Evolutionary conservation across 2,329 filamentous ascomycete genomes (phyloP).

Genomic region (Parafenestella ontariensis): DNA sequence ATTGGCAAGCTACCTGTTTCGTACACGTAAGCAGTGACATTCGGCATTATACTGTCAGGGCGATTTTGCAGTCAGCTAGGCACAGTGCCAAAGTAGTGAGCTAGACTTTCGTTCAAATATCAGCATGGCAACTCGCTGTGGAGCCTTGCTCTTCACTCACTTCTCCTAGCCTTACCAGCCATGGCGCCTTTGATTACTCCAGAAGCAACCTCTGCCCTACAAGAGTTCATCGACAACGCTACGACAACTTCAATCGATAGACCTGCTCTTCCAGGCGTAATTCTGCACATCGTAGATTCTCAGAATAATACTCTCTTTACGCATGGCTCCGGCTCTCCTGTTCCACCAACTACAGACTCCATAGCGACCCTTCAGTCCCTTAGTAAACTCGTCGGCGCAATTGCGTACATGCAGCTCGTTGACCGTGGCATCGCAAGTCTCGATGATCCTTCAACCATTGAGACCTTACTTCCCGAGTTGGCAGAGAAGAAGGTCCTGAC

Average conservation of each 20-base stretch:
- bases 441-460: constrained; percentile 24
- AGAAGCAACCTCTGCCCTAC: constrained; percentile 2
- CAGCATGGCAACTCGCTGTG: neutral
- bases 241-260: constrained; percentile 3
- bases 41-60: neutral
- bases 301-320: constrained; percentile 25
- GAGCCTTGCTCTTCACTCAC: neutral
- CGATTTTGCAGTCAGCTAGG: neutral
- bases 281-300: constrained; percentile 27
- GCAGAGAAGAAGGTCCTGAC: constrained; percentile 25
- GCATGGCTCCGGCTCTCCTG: constrained; percentile 17
- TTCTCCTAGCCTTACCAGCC: neutral
- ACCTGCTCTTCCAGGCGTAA: constrained; percentile 19
- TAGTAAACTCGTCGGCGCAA: constrained; percentile 33
- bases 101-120: neutral
- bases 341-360: constrained; percentile 16
- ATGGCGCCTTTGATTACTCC: constrained; percentile 15
- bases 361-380: constrained; percentile 26
- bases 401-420: constrained; percentile 35
- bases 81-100: neutral
- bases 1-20: neutral
- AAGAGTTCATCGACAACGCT: constrained; percentile 16
- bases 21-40: no score
- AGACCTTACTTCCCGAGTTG: constrained; percentile 27
- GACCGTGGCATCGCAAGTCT: constrained; percentile 22